Conservation (phyloP, 495 filamentous ascomycete genomes). For the Penicillium parvum region DNA sequence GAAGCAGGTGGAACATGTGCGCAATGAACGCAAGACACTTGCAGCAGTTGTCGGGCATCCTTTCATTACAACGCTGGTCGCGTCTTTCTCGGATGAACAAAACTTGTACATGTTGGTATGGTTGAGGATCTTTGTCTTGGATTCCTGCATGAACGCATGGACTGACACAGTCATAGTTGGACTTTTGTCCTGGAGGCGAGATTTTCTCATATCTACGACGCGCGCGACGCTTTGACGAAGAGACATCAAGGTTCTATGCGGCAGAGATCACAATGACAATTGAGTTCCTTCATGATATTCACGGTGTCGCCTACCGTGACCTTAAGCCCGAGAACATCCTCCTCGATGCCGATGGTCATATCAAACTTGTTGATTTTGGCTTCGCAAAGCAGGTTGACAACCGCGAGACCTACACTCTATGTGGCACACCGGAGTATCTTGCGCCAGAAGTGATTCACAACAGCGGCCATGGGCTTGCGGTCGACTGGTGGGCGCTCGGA, state of each 20-base stretch:
- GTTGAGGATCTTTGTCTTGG: not conserved
- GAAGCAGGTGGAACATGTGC: constrained; percentile 97
- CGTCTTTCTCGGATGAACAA: constrained; percentile 85
- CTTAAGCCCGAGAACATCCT: constrained; percentile 96
- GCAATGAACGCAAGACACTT: constrained; percentile 85
- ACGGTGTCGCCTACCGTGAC: constrained; percentile 89
- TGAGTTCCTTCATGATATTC: constrained; percentile 80
- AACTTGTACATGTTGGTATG: constrained; percentile 87
- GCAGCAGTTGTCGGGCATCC: constrained; percentile 86
- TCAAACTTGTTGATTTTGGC: constrained; percentile 97
- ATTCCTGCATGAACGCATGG: constrained; percentile 1
- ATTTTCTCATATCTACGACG: constrained; percentile 90
- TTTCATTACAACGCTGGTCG: constrained; percentile 89
- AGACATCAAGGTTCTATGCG: constrained; percentile 85
- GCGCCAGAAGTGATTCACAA: constrained; percentile 96
- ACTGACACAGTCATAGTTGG: constrained; percentile 51
- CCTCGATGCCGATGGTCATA: constrained; percentile 84
- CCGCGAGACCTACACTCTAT: constrained; percentile 88
- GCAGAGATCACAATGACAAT: constrained; percentile 92
- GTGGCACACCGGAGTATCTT: constrained; percentile 94
- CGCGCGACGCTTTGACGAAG: constrained; percentile 79
- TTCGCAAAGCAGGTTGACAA: constrained; percentile 72
- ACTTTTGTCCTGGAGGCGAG: constrained; percentile 92
- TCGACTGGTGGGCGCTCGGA: constrained; percentile 99
- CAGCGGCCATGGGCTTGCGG: constrained; percentile 88